Evolutionary conservation across 163 green algal genomes (phyloP).

Genomic region (Smithsoniella earleae): DNA sequence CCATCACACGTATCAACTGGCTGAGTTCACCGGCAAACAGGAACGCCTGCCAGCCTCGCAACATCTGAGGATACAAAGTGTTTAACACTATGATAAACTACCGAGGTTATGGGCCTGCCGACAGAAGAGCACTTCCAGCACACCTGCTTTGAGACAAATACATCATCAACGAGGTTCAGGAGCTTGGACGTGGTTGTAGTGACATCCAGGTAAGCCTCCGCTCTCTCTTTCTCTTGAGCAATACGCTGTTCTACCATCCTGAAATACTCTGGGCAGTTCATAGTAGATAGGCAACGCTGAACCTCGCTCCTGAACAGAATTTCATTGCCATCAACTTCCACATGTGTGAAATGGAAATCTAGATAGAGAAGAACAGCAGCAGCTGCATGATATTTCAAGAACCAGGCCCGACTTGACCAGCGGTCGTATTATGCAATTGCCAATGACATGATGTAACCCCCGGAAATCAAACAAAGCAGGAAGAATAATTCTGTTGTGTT

Average conservation of each 20-base stretch:
- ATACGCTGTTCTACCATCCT: slow-evolving; percentile 71
- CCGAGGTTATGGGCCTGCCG: background rate
- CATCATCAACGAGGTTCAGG: slow-evolving; percentile 67
- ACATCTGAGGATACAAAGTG: too few relatives aligned
- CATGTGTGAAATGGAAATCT: too few relatives aligned
- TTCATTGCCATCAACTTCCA: too few relatives aligned
- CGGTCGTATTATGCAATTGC: too few relatives aligned
- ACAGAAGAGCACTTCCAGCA: background rate
- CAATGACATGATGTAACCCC: too few relatives aligned
- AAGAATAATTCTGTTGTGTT: too few relatives aligned
- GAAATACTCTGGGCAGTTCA: slow-evolving; percentile 88
- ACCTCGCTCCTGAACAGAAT: slow-evolving; percentile 9
- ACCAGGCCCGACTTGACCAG: too few relatives aligned
- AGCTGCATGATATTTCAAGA: too few relatives aligned
- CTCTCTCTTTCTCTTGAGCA: slow-evolving; percentile 77
- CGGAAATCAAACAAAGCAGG: too few relatives aligned
- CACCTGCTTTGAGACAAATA: slow-evolving; percentile 79
- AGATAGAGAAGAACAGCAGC: too few relatives aligned
- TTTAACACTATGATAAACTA: background rate
- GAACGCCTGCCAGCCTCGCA: too few relatives aligned
- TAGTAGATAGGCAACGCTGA: slow-evolving; percentile 12
- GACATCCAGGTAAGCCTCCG: slow-evolving; percentile 74
- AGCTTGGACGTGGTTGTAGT: slow-evolving; percentile 67
- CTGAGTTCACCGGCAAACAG: too few relatives aligned
- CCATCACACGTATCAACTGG: background rate